Base-by-base conservation (phyloP, 176 grass and related monocot genomes). In the Themeda triandra region DNA sequence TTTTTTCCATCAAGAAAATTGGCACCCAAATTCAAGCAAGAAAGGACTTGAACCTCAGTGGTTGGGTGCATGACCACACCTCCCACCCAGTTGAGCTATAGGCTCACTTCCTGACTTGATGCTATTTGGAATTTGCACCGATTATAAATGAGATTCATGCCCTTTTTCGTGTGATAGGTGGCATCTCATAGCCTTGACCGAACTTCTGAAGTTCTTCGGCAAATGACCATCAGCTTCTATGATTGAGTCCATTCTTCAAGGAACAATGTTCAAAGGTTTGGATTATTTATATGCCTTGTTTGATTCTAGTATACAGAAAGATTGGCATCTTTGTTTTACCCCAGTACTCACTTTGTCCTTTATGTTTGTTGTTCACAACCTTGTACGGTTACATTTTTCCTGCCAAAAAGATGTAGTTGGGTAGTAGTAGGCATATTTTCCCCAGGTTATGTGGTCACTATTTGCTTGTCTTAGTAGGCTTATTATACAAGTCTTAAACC, bases 121-220 rank as follows among this genome's bases (percentile, higher is more conserved):
- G 35, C 68, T 6, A 32, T 79, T 42, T 39, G 6, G 68, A 65
- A 59, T 74, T 63, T 78, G 17, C 49, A 25, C 37, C 41, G 3
- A 46, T 79, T 65, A 29, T 56, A 58, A 71, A 75, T 87, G 67
- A 54, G 70, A 46, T 59, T 77, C 76, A 82, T 73, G 33, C 11
- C 67, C 14, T 77, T 19, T 82, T 64, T 74, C 78, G 79, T 84
- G 28, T 73, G 24, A 85, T 88, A 97, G 97, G 90, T 99, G 87
- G 97, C 93, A 77, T 99, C 97, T 71, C 97, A 99, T 89, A 95
- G 92, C 63, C 93, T 99, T 82, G 97, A 96, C 66, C 78, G 90
- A 49, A 94, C 90, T 82, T 96, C 97, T 65, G 97, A 99, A 91
- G 93, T 99, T 56, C 92, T 99, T 77, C 88, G 97, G 67, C 93